Evolutionary conservation across 2,329 filamentous ascomycete genomes (phyloP), one percentile per base, ranked within the genome.

Genomic region (Chrysosporium keratinophilum): DNA sequence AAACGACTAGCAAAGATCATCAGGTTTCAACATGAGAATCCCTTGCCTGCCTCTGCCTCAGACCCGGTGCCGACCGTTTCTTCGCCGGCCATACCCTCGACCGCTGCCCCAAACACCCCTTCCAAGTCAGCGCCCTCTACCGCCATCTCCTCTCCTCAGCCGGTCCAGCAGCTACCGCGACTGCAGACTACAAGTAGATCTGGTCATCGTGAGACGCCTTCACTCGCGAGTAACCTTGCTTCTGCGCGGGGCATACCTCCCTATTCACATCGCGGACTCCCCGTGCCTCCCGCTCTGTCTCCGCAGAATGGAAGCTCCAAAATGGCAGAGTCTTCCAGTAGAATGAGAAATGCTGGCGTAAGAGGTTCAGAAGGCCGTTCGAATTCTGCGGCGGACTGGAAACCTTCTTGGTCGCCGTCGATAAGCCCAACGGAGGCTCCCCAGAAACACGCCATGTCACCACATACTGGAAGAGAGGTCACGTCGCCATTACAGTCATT

Each of bases 161-260:
- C 57, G 10, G 64, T 65, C 17, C 64, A 67, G 47, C 68, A 67
- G 54, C 71, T 63, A 52, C 74, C 64, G 55, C 72, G 61, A 56
- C 67, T 74, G 31, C 60, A 67, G 1, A 57, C 65, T 56, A 54
- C 68, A 7, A 67, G 70, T 58, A 72, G 78, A 54, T 61, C 73
- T 65, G 81, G 67, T 1, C 75, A 80, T 23, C 81, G 88, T 54
- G 85, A 90, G 55, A 74, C 84, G 55, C 81, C 84, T 0, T 94
- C 88, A 1, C 94, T 95, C 57, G 88, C 88, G 23, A 95, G 82
- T 70, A 94, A 94, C 63, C 73, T 95, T 42, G 89, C 89, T 12
- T 88, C 88, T 12, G 88, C 88, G 33, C 79, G 89, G 59, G 89
- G 89, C 15, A 95, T 95, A 41, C 77, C 77, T 1, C 68, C 74